Percentiles rank a stretch among this genome's conserved stretches.
phyloP scores from a whole-genome alignment of 768 basidiomycete species.

The Trametes punicea region DNA sequence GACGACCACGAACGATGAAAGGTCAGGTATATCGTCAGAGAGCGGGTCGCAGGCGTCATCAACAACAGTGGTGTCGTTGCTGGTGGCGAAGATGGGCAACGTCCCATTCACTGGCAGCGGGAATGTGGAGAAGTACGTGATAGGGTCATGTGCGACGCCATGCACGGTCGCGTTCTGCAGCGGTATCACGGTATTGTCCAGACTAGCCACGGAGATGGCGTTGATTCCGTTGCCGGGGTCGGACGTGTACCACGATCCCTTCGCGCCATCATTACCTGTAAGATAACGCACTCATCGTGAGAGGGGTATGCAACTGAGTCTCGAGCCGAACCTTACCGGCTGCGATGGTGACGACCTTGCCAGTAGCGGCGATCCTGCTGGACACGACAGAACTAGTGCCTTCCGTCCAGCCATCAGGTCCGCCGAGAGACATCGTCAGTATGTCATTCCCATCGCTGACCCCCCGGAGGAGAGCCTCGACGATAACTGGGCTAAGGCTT shows the following conservation, averaged over 20 bases:
- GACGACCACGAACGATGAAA: constrained; percentile 51
- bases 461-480: constrained; percentile 51
- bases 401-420: constrained; percentile 62
- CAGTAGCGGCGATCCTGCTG: constrained; percentile 51
- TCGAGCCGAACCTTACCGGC: constrained; percentile 42
- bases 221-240: constrained; percentile 50
- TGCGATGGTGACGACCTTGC: constrained; percentile 61
- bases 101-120: constrained; percentile 45
- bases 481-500: constrained; percentile 33
- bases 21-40: constrained; percentile 50
- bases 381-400: constrained; percentile 51
- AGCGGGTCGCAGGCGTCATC: constrained; percentile 61
- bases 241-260: constrained; percentile 61
- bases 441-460: constrained; percentile 56
- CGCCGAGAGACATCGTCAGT: constrained; percentile 64
- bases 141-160: constrained; percentile 45
- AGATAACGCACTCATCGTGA: neutral
- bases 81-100: constrained; percentile 57
- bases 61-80: constrained; percentile 47
- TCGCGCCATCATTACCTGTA: constrained; percentile 41
- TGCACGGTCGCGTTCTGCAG: constrained; percentile 53
- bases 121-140: constrained; percentile 51
- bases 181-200: constrained; percentile 57
- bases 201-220: constrained; percentile 54
- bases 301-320: neutral